These are phyloP conservation scores for Monosporascus ibericus DNA, from an alignment of 2,329 filamentous ascomycete species.

Conservation along the genomic window DNA sequence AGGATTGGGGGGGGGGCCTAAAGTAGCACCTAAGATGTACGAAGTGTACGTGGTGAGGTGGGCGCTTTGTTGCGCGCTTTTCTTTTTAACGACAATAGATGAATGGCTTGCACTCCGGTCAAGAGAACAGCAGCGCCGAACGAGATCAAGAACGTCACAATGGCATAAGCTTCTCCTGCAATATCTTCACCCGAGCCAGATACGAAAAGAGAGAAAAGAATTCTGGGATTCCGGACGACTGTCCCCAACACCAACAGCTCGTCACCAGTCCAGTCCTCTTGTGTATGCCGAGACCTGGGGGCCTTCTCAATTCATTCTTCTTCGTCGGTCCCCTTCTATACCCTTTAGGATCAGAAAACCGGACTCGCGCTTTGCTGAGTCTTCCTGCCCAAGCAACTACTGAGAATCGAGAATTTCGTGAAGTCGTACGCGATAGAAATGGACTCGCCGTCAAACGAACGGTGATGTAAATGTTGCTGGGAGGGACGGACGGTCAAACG, in stretches of 20 bases:
- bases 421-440: neutral
- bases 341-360: neutral
- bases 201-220: conserved; percentile 15
- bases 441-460: neutral
- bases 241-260: conserved; percentile 3
- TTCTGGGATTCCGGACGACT: conserved; percentile 18
- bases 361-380: neutral
- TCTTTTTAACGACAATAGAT: neutral
- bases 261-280: neutral
- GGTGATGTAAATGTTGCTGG: too few relatives aligned
- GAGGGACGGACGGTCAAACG: too few relatives aligned
- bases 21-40: neutral
- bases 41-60: neutral
- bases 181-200: conserved; percentile 15
- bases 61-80: neutral
- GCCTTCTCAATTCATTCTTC: neutral
- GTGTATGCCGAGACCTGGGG: neutral
- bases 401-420: neutral
- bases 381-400: neutral
- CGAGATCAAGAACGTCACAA: conserved; percentile 15
- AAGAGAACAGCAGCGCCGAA: conserved; percentile 7
- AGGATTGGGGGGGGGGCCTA: neutral
- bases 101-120: conserved; percentile 4
- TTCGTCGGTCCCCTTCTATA: neutral
- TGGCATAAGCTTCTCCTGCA: conserved; percentile 17